Percentiles rank a stretch among this genome's conserved stretches.
Evolutionary conservation across 2,329 filamentous ascomycete genomes (phyloP).

Genomic region (Xylariaceae sp.): DNA sequence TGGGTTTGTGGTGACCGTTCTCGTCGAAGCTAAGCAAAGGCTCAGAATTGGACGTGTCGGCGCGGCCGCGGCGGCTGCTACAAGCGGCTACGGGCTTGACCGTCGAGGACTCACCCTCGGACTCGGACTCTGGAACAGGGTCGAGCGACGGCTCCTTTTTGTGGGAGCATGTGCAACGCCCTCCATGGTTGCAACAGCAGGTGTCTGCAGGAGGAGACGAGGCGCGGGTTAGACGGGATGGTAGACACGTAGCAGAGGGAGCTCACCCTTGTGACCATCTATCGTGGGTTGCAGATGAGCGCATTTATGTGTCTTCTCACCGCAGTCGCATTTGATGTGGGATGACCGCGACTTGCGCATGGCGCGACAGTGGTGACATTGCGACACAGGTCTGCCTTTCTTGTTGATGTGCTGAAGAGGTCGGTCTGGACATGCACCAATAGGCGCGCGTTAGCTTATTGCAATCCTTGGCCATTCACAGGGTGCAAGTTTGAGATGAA

Average conservation of each 20-base stretch:
- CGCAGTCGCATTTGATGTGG: constrained; percentile 96
- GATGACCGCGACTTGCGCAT: constrained; percentile 95
- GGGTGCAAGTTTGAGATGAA: not conserved
- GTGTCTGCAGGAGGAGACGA: constrained; percentile 53
- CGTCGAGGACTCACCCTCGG: constrained; percentile 53
- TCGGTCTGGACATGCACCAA: constrained; percentile 66
- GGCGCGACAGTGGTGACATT: constrained; percentile 95
- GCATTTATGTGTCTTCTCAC: constrained; percentile 83
- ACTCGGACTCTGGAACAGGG: constrained; percentile 68
- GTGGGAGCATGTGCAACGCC: constrained; percentile 67
- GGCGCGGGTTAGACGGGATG: constrained; percentile 36
- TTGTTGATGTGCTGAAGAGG: constrained; percentile 94
- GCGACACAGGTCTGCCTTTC: constrained; percentile 95
- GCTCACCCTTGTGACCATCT: constrained; percentile 66
- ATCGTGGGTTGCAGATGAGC: constrained; percentile 62
- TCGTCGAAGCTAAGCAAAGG: constrained; percentile 64
- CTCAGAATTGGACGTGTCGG: constrained; percentile 68
- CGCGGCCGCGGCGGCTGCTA: constrained; percentile 58
- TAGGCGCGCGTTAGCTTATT: constrained; percentile 18
- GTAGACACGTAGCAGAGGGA: constrained; percentile 1
- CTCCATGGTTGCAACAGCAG: constrained; percentile 74
- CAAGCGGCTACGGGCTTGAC: constrained; percentile 48
- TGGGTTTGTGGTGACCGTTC: constrained; percentile 68
- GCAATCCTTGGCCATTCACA: constrained; percentile 14
- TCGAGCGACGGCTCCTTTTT: constrained; percentile 69